These are phyloP conservation scores for Hibiscus tridactylites DNA, from an alignment of 345 rosid genomes.

Conservation along the genomic window DNA sequence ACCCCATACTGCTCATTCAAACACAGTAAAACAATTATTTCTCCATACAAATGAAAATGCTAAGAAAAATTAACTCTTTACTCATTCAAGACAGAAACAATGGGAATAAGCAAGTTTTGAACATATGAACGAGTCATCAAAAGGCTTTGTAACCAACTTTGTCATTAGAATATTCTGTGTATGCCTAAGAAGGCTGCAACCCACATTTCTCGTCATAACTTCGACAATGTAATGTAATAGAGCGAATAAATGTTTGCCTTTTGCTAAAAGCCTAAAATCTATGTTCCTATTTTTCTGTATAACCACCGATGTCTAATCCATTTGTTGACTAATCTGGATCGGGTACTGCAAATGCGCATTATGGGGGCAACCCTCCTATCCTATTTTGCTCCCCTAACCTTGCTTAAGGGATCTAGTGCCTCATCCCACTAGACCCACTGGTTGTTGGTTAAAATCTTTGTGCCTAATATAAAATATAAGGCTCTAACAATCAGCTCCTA, in stretches of 20 bases:
- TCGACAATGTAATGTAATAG: not conserved
- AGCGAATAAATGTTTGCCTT: too few species aligned
- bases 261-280: too few species aligned
- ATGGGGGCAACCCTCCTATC: too few species aligned
- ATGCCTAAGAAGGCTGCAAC: not conserved
- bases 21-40: constrained; percentile 5
- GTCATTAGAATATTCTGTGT: not conserved
- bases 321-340: too few species aligned
- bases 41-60: not conserved
- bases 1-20: constrained; percentile 61
- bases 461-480: too few species aligned
- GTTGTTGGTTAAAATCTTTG: too few species aligned
- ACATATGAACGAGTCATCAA: not conserved
- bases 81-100: not conserved
- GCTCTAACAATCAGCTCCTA: not conserved
- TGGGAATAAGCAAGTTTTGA: not conserved
- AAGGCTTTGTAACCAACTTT: constrained; percentile 19
- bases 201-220: not conserved
- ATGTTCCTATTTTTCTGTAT: too few species aligned
- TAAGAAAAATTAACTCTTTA: not conserved
- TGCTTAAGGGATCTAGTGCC: too few species aligned
- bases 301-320: too few species aligned
- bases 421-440: too few species aligned
- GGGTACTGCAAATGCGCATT: too few species aligned
- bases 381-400: too few species aligned